Evolutionary conservation across 345 rosid species (phyloP), one percentile per base, ranked within the genome.

Genomic region (Moricandia moricandioides): DNA sequence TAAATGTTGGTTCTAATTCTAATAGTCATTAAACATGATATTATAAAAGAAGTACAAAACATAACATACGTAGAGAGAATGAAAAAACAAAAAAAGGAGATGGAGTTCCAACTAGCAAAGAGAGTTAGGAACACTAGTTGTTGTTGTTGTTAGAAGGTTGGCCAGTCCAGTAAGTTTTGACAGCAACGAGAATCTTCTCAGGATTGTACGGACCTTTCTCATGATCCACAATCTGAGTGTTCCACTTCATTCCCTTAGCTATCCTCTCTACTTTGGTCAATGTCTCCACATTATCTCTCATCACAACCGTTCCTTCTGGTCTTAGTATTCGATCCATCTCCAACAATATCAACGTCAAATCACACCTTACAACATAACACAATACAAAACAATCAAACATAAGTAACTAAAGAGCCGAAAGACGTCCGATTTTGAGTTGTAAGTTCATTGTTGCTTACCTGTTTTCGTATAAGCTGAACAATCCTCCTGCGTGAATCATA

Each of bases 321-420:
- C 99, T 87, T 73, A 95, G 70, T 70, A 95, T 90, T 69, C 99
- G 72, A 60, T 95, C 99, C 89, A 95, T 95, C 94, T 95, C 99
- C 84, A 95, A 83, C 81, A 95, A 80, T 76, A 95, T 89, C 86
- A 81, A 27, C 13, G 86, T 82, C 7, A 89, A 79, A 82, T 92
- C 93, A 62, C 99, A 95, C 89, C 98, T 94, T 24, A 21, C 14
- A 62, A 57, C 21, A 65, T 33, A 66, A 27, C 18, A 14, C 29
- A 73, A 62, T 1, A 5, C n/a, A n/a, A n/a, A n/a, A n/a, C n/a
- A n/a, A n/a, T n/a, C n/a, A n/a, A n/a, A n/a, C n/a, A n/a, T n/a
- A n/a, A n/a, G n/a, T n/a, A n/a, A n/a, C n/a, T n/a, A n/a, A n/a
- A n/a, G n/a, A n/a, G n/a, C n/a, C n/a, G n/a, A n/a, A n/a, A n/a